A percentile compares a stretch with the other conserved stretches of the same genome.
Evolutionary conservation across 2,329 filamentous ascomycete genomes (phyloP).

Genomic region (Sphaerulina musiva): DNA sequence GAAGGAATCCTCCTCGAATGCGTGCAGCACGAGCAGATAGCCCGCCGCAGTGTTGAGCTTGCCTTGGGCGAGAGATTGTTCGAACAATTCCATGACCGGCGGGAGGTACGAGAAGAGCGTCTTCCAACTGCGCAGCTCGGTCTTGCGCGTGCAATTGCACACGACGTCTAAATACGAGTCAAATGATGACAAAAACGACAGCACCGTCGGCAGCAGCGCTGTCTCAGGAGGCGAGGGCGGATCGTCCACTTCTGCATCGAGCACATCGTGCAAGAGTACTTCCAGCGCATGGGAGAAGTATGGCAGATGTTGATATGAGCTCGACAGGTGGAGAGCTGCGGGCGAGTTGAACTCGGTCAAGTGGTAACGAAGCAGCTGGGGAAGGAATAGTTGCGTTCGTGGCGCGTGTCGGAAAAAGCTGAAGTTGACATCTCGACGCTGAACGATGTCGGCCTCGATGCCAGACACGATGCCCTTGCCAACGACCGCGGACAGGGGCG

Average conservation of each 20-base stretch:
- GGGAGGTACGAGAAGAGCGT: slow-evolving; percentile 89
- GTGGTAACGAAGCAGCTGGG: slow-evolving; percentile 75
- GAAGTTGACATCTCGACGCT: slow-evolving; percentile 84
- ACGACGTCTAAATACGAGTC: slow-evolving; percentile 89
- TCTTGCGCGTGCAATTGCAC: slow-evolving; percentile 94
- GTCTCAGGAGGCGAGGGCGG: slow-evolving; percentile 40
- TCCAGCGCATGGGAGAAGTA: slow-evolving; percentile 94
- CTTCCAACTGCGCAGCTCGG: slow-evolving; percentile 88
- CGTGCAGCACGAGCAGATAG: slow-evolving; percentile 91
- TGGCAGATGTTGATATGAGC: slow-evolving; percentile 76
- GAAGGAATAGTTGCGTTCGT: slow-evolving; percentile 88
- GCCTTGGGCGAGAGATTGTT: slow-evolving; percentile 78
- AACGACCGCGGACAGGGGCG: slow-evolving; percentile 80
- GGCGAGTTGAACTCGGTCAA: slow-evolving; percentile 68
- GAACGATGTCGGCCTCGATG: slow-evolving; percentile 86
- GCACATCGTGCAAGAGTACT: slow-evolving; percentile 81
- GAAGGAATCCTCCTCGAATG: slow-evolving; percentile 49
- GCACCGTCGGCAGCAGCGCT: slow-evolving; percentile 46
- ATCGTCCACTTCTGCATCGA: slow-evolving; percentile 90
- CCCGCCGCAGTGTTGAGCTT: slow-evolving; percentile 91
- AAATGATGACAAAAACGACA: slow-evolving; percentile 50
- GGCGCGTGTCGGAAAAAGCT: slow-evolving; percentile 84
- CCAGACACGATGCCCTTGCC: slow-evolving; percentile 85
- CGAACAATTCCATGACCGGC: slow-evolving; percentile 83
- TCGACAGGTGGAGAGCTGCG: slow-evolving; percentile 72